phyloP scores from a whole-genome alignment of 2,329 filamentous ascomycete genomes.

The Emmonsiellopsis sp. region DNA sequence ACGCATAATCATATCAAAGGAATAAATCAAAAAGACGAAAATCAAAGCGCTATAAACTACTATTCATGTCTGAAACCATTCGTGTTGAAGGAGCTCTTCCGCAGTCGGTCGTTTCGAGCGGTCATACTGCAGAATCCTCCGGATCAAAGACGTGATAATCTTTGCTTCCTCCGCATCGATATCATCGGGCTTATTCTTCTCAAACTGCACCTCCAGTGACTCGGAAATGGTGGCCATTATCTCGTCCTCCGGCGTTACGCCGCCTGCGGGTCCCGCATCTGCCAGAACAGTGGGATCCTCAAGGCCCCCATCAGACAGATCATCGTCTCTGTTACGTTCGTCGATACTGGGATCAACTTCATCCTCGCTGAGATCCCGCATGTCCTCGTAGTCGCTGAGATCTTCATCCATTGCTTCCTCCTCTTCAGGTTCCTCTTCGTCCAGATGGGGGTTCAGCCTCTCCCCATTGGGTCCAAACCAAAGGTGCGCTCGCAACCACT shows the following conservation, averaged over 20 bases:
- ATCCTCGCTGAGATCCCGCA: not conserved
- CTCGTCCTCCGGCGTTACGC: not conserved
- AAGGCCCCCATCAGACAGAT: not conserved
- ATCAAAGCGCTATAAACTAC: too few species aligned
- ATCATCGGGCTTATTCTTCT: slow-evolving; percentile 12
- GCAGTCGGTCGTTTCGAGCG: slow-evolving; percentile 14
- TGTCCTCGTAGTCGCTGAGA: not conserved
- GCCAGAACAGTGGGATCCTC: not conserved
- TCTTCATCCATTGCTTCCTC: not conserved
- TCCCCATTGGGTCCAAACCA: slow-evolving; percentile 12
- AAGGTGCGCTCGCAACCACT: slow-evolving; percentile 14
- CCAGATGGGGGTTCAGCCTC: slow-evolving; percentile 8
- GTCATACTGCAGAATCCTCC: slow-evolving; percentile 16
- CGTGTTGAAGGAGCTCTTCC: slow-evolving; percentile 15
- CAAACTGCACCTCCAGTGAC: slow-evolving; percentile 13
- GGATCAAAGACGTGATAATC: slow-evolving; percentile 12
- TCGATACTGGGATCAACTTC: not conserved
- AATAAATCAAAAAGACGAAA: too few species aligned
- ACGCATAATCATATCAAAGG: too few species aligned
- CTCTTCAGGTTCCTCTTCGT: not conserved
- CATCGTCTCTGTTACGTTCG: not conserved
- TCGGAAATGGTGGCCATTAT: slow-evolving; percentile 3
- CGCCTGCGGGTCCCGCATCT: not conserved
- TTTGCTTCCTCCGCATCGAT: slow-evolving; percentile 13
- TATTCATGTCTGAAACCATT: slow-evolving; percentile 13